Evolutionary conservation across 1,139 yeast genomes (phyloP), one percentile per base, ranked within the genome.

Genomic region (Saccharomycopsis hybrid): DNA sequence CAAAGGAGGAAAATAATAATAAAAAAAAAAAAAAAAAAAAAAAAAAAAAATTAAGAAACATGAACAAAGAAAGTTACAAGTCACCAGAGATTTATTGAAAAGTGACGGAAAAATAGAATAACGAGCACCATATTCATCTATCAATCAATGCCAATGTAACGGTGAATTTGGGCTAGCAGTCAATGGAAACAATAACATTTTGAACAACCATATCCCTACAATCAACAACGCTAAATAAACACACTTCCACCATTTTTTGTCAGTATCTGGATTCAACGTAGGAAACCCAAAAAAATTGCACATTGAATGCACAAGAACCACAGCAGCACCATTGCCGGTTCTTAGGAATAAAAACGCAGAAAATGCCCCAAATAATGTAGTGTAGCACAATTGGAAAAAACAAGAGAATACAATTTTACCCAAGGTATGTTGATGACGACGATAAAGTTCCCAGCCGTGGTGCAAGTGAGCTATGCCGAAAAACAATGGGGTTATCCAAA

Each of bases 401-500:
- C 79, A 70, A 8, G 69, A 65, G 13, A 75, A 44, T 0, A 75
- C 42, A 4, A 80, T 72, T n/a, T 65, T 60, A 1, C 57, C 44
- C 2, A 66, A 4, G 0, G 70, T 55, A 52, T 52, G 62, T 4
- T 62, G 68, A 24, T 33, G 18, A 31, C 56, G 64, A 5, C 63
- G 59, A 54, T 70, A 71, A 49, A 78, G 60, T 54, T 81, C 86
- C 57, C 73, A 74, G 1, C 82, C 95, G 64, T 92, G 97, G 62
- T 92, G 96, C 24, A 85, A 54, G 65, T 92, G 99, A 0, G 97
- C 97, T n/a, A 87, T 61, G 1, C 96, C 96, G 68, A 92, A 92
- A 56, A 82, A 74, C 25, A 82, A 60, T 0, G 97, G 96, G 1
- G 90, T 74, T 30, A 66, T 47, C 65, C 60, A 31, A 2, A 78